Evolutionary conservation across 2,329 filamentous ascomycete genomes (phyloP).

Genomic region (Neocatenulostroma microsporum): DNA sequence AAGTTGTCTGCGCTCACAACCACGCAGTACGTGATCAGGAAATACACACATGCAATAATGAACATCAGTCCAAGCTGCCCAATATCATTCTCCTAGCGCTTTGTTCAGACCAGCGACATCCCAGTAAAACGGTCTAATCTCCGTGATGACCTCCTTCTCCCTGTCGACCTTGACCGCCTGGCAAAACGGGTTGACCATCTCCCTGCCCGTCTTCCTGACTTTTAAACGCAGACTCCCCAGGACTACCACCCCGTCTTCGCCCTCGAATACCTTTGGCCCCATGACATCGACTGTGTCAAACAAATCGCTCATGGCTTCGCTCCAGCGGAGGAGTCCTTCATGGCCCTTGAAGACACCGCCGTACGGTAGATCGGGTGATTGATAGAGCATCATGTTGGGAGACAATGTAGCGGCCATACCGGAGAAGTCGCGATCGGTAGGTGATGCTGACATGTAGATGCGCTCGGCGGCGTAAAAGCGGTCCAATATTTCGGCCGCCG

Average conservation of each 20-base stretch:
- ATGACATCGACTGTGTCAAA: conserved; percentile 26
- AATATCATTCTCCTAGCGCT: too few species aligned
- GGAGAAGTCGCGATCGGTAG: conserved; percentile 26
- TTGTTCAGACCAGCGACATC: conserved; percentile 24
- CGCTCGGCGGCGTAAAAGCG: conserved; percentile 32
- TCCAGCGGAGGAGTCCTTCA: conserved; percentile 29
- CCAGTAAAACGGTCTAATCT: conserved; percentile 33
- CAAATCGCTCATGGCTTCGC: conserved; percentile 24
- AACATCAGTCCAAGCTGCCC: too few species aligned
- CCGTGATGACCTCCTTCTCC: conserved; percentile 25
- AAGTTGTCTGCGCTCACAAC: too few species aligned
- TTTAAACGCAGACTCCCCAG: conserved; percentile 23
- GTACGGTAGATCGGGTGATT: conserved; percentile 31
- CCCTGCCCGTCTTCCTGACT: conserved; percentile 27
- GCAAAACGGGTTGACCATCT: conserved; percentile 24
- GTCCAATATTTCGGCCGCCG: conserved; percentile 21
- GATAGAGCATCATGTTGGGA: conserved; percentile 22
- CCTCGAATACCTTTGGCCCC: conserved; percentile 29
- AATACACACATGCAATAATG: too few species aligned
- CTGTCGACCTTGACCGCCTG: conserved; percentile 30
- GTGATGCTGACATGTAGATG: conserved; percentile 27
- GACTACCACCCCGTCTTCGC: conserved; percentile 25
- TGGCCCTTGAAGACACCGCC: conserved; percentile 27
- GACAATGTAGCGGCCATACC: conserved; percentile 25
- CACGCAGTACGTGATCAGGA: too few species aligned